Evolutionary conservation across 192 early-diverging fungal genomes (phyloP).

Genomic region (Linnemannia schmuckeri): DNA sequence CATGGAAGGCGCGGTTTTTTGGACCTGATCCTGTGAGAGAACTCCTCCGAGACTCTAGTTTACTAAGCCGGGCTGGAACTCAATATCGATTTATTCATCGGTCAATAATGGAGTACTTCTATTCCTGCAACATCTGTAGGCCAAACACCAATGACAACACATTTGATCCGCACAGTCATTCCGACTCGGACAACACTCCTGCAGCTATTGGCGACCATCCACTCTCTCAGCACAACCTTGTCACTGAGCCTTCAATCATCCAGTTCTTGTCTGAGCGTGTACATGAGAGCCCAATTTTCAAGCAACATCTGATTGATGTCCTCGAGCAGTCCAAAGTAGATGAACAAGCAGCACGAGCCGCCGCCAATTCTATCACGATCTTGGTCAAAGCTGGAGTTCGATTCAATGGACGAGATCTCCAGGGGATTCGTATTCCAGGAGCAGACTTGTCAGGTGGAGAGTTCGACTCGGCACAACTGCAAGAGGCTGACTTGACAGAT

Average conservation of each 20-base stretch:
- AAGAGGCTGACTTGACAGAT: neutral
- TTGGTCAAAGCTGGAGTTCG: neutral
- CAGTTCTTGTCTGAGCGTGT: slow-evolving; percentile 16
- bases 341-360: neutral
- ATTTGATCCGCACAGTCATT: neutral
- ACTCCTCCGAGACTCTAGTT: slow-evolving; percentile 7
- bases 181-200: neutral
- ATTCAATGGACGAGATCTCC: slow-evolving; percentile 13
- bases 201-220: neutral
- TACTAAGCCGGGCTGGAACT: neutral
- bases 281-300: slow-evolving; percentile 3
- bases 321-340: slow-evolving; percentile 21
- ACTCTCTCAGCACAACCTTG: neutral
- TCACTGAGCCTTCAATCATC: slow-evolving; percentile 2
- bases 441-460: slow-evolving; percentile 11
- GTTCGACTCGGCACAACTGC: slow-evolving; percentile 17
- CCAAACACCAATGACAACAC: neutral
- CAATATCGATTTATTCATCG: slow-evolving; percentile 14
- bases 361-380: slow-evolving; percentile 17
- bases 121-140: slow-evolving; percentile 1
- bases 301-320: neutral
- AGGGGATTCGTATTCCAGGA: slow-evolving; percentile 12
- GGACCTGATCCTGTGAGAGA: neutral
- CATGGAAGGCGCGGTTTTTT: slow-evolving; percentile 21
- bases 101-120: slow-evolving; percentile 12